Evolutionary conservation across 108 stramenopile genomes (phyloP), one percentile per base, ranked within the genome.

Genomic region (Fistulifera solaris): DNA sequence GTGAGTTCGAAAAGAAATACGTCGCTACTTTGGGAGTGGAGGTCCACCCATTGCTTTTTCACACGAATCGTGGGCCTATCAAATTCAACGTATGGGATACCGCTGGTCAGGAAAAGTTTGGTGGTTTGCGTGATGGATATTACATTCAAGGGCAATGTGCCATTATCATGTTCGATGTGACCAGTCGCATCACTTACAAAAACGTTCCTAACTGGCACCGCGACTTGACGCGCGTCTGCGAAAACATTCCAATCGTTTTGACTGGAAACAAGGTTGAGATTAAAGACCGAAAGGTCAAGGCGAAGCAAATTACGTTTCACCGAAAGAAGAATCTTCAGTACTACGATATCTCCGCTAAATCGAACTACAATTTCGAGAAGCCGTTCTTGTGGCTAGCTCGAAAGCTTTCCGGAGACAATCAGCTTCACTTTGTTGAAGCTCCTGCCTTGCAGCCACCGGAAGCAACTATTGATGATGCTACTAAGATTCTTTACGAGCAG

Each of bases 51-150:
- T 72, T 99, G 58, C 63, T 82, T 44, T 98, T 99, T 67, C 87
- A 95, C 95, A 99, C 98, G 57, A 98, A 96, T 75, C 83, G 94
- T 53, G 98, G 98, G 23, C 90, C 91, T 43, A 95, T 99, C 77
- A 93, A 95, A 66, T 99, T 98, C 92, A 99, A 98, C 65, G 96
- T 97, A 31, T 99, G 98, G 98, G 98, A 99, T 64, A 99, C 98
- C 15, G 98, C 98, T 27, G 98, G 98, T 40, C 98, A 99, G 77
- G 98, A 99, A 66, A 98, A 96, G 75, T 97, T 96, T 52, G 96
- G 96, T 23, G 98, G 96, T 42, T 83, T 99, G 23, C 91, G 96
- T 44, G 98, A 99, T 67, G 97, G 93, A 60, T 89, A 89, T 66
- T 91, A 89, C 91, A 97, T 99, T 75, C 94, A 97, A 67, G 97